Conservation (phyloP, 306 rosid species). For the Begonia fuchsioides region DNA sequence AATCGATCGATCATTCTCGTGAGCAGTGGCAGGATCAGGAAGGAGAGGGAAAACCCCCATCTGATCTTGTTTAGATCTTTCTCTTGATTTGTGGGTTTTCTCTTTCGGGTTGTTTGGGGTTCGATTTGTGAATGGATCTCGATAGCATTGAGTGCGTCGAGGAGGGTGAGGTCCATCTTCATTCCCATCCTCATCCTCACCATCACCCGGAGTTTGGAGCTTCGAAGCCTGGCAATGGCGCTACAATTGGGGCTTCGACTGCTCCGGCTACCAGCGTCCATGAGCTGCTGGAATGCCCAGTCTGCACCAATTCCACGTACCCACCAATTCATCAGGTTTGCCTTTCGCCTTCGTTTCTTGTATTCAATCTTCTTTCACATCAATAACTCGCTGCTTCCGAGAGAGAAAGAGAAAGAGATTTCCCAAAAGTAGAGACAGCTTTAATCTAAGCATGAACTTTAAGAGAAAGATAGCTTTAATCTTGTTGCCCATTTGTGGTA, state of each 20-base stretch:
- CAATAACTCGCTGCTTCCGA: no score
- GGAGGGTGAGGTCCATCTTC: conserved; percentile 86
- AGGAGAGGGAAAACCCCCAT: conserved; percentile 4
- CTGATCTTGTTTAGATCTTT: neutral
- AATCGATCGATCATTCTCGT: conserved; percentile 3
- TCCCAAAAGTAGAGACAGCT: no score
- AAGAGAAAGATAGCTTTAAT: conserved; percentile 33
- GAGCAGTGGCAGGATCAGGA: neutral
- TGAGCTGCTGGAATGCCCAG: conserved; percentile 88
- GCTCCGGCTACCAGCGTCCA: conserved; percentile 93
- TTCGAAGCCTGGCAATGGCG: conserved; percentile 52
- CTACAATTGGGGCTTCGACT: conserved; percentile 27
- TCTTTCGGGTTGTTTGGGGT: conserved; percentile 12
- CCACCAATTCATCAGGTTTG: conserved; percentile 84
- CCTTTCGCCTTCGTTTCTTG: conserved; percentile 7
- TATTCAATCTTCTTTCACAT: no score
- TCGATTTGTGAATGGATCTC: conserved; percentile 44
- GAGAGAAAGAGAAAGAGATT: no score
- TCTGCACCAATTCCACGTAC: no score
- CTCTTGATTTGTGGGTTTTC: neutral
- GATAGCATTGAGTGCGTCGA: conserved; percentile 87
- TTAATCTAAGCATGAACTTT: no score
- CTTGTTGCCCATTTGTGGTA: conserved; percentile 93
- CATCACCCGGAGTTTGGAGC: conserved; percentile 64
- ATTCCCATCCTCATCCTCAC: no score